Base-by-base conservation (phyloP, 2,329 filamentous ascomycete species). In the Pseudocercospora ulei region DNA sequence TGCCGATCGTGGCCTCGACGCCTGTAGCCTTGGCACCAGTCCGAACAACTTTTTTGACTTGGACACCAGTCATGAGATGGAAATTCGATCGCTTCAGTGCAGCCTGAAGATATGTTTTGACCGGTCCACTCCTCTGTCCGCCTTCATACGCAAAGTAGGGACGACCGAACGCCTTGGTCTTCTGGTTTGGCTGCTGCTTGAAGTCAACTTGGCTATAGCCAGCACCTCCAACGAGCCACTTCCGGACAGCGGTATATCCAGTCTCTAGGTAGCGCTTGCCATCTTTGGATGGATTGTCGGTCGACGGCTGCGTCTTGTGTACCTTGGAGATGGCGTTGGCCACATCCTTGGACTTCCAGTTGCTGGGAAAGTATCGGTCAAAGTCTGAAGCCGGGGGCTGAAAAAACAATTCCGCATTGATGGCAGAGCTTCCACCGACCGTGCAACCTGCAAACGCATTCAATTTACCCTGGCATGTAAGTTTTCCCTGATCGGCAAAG, bases 311-410 rank as follows among this genome's bases (percentile, higher is more conserved):
- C 38, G 58, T 65, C 2, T 51, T 48, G 19, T 68, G 60, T 2
- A 73, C 62, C 28, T 64, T 65, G 3, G 56, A 43, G 3, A 67
- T 70, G 0, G 70, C 67, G n/a, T 50, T 51, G 27, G 62, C 47
- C 47, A 75, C 65, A 41, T 73, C 69, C 1, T 51, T 53, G 28
- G 63, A 67, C 51, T 70, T 71, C 71, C 71, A 74, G 8, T 66
- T 53, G 7, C 60, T 56, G 2, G 68, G 70, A 38, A 80, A 72
- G 50, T 71, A 61, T 29, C 62, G 53, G 48, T 76, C 65, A 58
- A 73, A 80, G 56, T 81, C 77, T 14, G 67, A 70, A 25, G 71
- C 65, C 39, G 74, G 63, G 0, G 76, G 76, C 42, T 75, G 70
- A 18, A 77, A 63, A 13, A 70, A 66, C 31, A 80, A 71, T 26